phyloP scores from a whole-genome alignment of 2,329 filamentous ascomycete genomes.

The Cytospora mali region DNA sequence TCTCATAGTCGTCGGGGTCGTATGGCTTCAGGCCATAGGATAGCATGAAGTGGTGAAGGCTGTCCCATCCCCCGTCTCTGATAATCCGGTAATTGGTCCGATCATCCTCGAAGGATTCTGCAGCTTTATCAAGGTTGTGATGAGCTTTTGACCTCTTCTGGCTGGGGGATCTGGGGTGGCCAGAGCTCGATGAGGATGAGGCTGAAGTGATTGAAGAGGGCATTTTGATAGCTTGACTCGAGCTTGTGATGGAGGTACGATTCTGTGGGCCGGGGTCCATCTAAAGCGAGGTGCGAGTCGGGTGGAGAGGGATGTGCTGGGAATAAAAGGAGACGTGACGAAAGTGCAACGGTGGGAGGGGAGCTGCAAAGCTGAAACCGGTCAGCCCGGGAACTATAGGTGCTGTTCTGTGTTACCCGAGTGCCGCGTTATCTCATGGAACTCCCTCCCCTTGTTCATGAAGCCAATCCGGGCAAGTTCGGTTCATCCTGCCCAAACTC shows the following conservation, averaged over 20 bases:
- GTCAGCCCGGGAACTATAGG: conserved; percentile 19
- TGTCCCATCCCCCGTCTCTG: conserved; percentile 28
- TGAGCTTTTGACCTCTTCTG: conserved; percentile 27
- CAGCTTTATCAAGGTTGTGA: conserved; percentile 28
- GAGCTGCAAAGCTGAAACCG: conserved; percentile 22
- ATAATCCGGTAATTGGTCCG: conserved; percentile 28
- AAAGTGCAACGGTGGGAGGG: conserved; percentile 26
- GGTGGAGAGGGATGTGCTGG: conserved; percentile 17
- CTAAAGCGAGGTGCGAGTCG: not conserved
- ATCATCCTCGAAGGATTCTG: conserved; percentile 25
- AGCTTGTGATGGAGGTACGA: not conserved
- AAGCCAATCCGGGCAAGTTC: conserved; percentile 13
- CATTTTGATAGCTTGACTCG: conserved; percentile 5
- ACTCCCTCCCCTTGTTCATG: conserved; percentile 13
- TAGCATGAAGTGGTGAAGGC: conserved; percentile 28
- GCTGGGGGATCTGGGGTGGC: conserved; percentile 16
- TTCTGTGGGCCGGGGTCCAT: conserved; percentile 8
- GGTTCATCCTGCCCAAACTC: conserved; percentile 7
- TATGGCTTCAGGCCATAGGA: conserved; percentile 28
- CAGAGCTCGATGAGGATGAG: conserved; percentile 24
- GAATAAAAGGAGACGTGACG: conserved; percentile 18
- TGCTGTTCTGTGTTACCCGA: conserved; percentile 20
- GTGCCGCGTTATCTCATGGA: conserved; percentile 15
- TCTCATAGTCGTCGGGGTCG: conserved; percentile 28
- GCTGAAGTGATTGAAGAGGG: conserved; percentile 25